Conservation (phyloP, 768 basidiomycete genomes). For the Clitopilus passeckerianus region DNA sequence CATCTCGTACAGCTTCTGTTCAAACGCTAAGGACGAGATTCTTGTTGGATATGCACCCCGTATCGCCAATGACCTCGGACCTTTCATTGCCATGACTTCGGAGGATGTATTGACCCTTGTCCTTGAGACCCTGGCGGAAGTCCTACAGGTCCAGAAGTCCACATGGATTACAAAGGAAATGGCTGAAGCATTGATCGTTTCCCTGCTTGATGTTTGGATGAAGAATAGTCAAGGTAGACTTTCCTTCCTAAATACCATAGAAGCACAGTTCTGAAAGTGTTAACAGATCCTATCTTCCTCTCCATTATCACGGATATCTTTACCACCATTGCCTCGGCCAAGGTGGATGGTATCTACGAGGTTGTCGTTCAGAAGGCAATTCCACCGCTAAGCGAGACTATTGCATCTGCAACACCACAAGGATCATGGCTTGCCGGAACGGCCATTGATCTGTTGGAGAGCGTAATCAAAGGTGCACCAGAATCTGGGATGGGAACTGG, state of each 20-base stretch:
- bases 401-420: slow-evolving; percentile 48
- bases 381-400: slow-evolving; percentile 65
- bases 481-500: slow-evolving; percentile 68
- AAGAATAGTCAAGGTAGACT: slow-evolving; percentile 77
- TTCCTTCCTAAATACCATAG: background rate
- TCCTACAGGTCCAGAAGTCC: slow-evolving; percentile 68
- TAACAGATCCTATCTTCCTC: slow-evolving; percentile 77
- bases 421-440: slow-evolving; percentile 77
- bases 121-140: slow-evolving; percentile 78
- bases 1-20: slow-evolving; percentile 52
- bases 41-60: slow-evolving; percentile 62
- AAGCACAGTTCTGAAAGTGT: background rate
- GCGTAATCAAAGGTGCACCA: slow-evolving; percentile 65
- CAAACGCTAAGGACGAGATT: slow-evolving; percentile 54
- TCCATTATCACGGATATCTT: slow-evolving; percentile 84
- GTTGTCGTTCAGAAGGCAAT: slow-evolving; percentile 69
- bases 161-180: slow-evolving; percentile 69
- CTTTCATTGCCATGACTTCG: slow-evolving; percentile 73
- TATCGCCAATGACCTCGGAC: slow-evolving; percentile 77
- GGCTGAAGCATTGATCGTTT: slow-evolving; percentile 58
- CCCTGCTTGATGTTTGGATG: slow-evolving; percentile 77
- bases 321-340: slow-evolving; percentile 58
- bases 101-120: slow-evolving; percentile 89
- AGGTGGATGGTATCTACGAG: slow-evolving; percentile 58
- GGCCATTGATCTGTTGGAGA: slow-evolving; percentile 77